Conservation (phyloP, 1,139 yeast species). For the Suhomyces maxii region DNA sequence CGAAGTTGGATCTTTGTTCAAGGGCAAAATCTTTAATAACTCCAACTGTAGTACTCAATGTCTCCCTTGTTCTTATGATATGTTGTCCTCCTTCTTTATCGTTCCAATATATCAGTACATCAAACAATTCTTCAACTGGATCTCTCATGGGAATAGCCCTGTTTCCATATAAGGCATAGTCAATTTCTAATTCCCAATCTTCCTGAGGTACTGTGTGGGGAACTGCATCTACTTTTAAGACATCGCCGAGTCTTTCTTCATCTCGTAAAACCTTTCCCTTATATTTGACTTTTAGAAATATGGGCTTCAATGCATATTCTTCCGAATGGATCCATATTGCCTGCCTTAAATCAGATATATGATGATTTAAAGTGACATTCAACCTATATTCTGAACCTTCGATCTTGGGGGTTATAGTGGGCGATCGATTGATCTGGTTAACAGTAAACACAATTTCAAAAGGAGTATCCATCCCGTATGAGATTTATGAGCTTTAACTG, state of each 20-base stretch:
- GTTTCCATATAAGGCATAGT: conserved; percentile 22
- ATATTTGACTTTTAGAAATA: conserved; percentile 19
- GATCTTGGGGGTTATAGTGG: background rate
- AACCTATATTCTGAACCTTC: conserved; percentile 9
- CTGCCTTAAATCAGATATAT: conserved; percentile 24
- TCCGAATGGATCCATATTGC: conserved; percentile 32
- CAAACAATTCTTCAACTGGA: conserved; percentile 27
- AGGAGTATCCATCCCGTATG: conserved; percentile 23
- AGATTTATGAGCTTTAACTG: no score
- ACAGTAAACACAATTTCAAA: conserved; percentile 22
- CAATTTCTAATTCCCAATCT: conserved; percentile 21
- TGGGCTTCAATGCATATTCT: conserved; percentile 25
- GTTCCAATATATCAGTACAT: conserved; percentile 21
- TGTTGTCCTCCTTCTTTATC: conserved; percentile 7
- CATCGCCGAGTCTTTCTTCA: conserved; percentile 16
- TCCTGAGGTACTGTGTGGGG: conserved; percentile 9
- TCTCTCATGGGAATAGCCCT: conserved; percentile 22
- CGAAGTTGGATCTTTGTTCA: conserved; percentile 10
- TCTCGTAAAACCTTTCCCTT: conserved; percentile 11
- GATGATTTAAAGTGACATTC: conserved; percentile 23
- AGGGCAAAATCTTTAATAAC: conserved; percentile 23
- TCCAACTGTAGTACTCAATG: conserved; percentile 24
- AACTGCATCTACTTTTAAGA: conserved; percentile 14
- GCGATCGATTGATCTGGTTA: conserved; percentile 4
- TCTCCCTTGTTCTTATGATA: conserved; percentile 20